These are phyloP conservation scores for Prunus mira DNA, from an alignment of 306 rosid genomes.

Conservation along the genomic window DNA sequence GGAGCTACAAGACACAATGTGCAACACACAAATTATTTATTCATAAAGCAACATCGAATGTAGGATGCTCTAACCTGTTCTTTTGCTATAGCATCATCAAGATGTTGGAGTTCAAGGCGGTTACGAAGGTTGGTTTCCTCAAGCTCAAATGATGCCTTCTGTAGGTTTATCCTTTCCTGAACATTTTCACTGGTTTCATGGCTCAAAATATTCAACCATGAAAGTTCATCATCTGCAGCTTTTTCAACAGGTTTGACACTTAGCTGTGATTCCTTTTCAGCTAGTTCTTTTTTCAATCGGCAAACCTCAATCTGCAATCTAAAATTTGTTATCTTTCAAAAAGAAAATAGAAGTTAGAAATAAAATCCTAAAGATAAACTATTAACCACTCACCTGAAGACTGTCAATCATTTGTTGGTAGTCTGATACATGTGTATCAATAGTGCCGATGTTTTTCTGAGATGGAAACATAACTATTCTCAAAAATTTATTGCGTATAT, in stretches of 20 bases:
- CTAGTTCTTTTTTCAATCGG: conserved; percentile 50
- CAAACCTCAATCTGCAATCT: conserved; percentile 50
- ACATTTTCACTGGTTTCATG: conserved; percentile 64
- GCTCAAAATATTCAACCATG: conserved; percentile 54
- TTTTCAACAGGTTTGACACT: conserved; percentile 49
- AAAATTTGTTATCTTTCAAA: conserved; percentile 9
- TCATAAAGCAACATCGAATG: not conserved
- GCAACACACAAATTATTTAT: not conserved
- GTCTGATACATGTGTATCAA: conserved; percentile 57
- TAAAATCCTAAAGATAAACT: conserved; percentile 7
- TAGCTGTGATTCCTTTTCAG: conserved; percentile 48
- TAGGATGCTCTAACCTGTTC: conserved; percentile 38
- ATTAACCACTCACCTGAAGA: conserved; percentile 45
- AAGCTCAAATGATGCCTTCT: conserved; percentile 58
- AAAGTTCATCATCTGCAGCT: conserved; percentile 53
- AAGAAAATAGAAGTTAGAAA: not conserved
- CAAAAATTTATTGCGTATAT: not conserved
- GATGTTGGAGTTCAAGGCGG: conserved; percentile 55
- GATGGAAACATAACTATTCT: conserved; percentile 8
- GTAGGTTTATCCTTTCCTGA: conserved; percentile 63
- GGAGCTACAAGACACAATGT: not conserved
- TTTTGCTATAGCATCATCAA: conserved; percentile 57
- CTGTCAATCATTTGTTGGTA: conserved; percentile 64
- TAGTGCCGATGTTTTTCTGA: conserved; percentile 58
- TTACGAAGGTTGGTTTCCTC: conserved; percentile 58